Base-by-base conservation (phyloP, 129 eudicot species). In the Flaveria ramosissima region DNA sequence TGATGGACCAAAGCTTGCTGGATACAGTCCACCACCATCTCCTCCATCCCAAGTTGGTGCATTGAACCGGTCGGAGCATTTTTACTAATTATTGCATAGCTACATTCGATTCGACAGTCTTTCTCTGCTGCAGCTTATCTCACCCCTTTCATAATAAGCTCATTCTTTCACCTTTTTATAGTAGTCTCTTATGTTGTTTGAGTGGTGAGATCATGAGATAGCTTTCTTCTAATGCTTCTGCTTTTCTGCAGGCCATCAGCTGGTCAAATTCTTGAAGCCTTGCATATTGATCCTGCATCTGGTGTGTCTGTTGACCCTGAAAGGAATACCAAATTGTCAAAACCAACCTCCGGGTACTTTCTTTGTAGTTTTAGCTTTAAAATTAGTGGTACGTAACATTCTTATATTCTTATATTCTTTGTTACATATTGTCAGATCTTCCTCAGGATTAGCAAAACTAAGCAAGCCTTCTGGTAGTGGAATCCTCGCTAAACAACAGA, bases 41-140 rank as follows among this genome's bases (percentile, higher is more conserved):
- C 96, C 98, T 81, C 88, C 85, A 30, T 83, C 91, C 53, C 89
- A 78, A 71, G 89, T 90, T 84, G 90, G 80, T 83, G 68, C 85
- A 77, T 84, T 83, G 74, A 94, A 86, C 88, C 96, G 98, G 98
- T 94, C 97, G 97, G 98, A 94, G 93, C 93, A 91, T 89, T 91
- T 68, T 93, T 89, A 63, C 93, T 91, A 67, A 89, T 84, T 85
- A 86, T 88, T 90, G 91, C 97, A 85, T 90, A 78, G 95, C 85
- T 93, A 88, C 86, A 83, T 86, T 87, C 43, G 88, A 86, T 73
- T 73, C 71, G 77, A 78, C 83, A 85, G 87, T 80, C 87, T 88
- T 84, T 93, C 92, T 87, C 87, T 77, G 73, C 39, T 71, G 98
- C 92, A 70, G 92, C 88, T 80, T 88, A 75, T 48, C 83, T 17